A percentile compares a stretch with the other conserved stretches of the same genome.
Evolutionary conservation across 2,329 filamentous ascomycete genomes (phyloP).

Genomic region (Cladobotryum mycophilum): DNA sequence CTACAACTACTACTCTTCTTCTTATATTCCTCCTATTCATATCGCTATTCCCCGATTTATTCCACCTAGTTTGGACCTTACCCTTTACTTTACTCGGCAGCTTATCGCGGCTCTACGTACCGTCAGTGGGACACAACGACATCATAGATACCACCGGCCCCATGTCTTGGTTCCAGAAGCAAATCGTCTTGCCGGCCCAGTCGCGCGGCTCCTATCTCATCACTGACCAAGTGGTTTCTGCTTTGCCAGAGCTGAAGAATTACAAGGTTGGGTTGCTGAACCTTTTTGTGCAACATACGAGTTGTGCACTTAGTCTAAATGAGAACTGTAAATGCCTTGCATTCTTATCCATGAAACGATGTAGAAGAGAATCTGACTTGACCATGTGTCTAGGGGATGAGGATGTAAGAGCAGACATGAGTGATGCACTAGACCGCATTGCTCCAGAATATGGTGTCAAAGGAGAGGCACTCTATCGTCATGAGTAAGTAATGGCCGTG

Average conservation of each 20-base stretch:
- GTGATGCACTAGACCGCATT: constrained; percentile 83
- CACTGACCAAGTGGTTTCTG: constrained; percentile 64
- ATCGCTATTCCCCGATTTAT: constrained; percentile 46
- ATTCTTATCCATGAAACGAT: constrained; percentile 7
- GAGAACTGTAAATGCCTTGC: constrained; percentile 68
- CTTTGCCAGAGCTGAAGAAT: constrained; percentile 70
- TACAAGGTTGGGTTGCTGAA: constrained; percentile 86
- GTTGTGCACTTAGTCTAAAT: constrained; percentile 82
- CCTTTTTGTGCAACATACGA: constrained; percentile 93
- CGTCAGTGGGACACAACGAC: constrained; percentile 21
- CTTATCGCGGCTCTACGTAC: constrained; percentile 26
- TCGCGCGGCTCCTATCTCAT: constrained; percentile 84
- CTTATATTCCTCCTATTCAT: constrained; percentile 44
- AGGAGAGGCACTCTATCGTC: constrained; percentile 70
- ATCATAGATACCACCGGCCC: constrained; percentile 17
- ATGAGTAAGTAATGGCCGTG: constrained; percentile 37
- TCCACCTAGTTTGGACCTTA: constrained; percentile 46
- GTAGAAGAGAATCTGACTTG: background rate
- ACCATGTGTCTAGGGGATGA: constrained; percentile 45
- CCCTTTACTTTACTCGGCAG: constrained; percentile 35
- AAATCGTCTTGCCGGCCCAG: constrained; percentile 69
- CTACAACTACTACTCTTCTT: constrained; percentile 36
- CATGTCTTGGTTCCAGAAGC: constrained; percentile 81
- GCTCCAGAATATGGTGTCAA: constrained; percentile 70
- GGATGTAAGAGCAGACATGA: constrained; percentile 91